A percentile compares a stretch with the other conserved stretches of the same genome.
Conservation (phyloP, 257 asterid species). For the Anisodus acutangulus region DNA sequence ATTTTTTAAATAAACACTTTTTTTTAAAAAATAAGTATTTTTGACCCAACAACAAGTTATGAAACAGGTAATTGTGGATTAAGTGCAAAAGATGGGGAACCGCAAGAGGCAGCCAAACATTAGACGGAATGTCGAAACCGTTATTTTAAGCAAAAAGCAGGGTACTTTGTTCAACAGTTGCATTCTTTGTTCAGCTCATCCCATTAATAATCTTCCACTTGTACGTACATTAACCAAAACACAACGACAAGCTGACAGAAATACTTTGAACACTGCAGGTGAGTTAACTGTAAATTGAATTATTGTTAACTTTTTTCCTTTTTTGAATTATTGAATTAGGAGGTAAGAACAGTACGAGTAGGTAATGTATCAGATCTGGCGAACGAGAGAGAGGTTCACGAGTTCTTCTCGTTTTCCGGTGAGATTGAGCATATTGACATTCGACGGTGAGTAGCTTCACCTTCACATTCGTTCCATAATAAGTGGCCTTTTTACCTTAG, state of each 20-base stretch:
- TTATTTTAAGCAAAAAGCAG: not conserved
- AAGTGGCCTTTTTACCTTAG: too few relatives aligned
- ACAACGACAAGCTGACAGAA: slow-evolving; percentile 32
- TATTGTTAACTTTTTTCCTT: not conserved
- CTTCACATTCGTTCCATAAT: too few relatives aligned
- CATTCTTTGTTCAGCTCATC: not conserved
- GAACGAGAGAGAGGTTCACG: slow-evolving; percentile 84
- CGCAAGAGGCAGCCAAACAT: not conserved
- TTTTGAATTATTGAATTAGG: not conserved
- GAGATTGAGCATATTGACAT: slow-evolving; percentile 86
- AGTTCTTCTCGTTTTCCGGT: slow-evolving; percentile 96
- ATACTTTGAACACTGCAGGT: slow-evolving; percentile 58
- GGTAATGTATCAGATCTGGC: slow-evolving; percentile 87
- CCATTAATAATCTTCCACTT: not conserved
- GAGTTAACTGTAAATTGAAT: slow-evolving; percentile 24
- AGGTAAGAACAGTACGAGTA: slow-evolving; percentile 68
- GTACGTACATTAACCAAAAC: not conserved
- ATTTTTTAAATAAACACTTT: too few relatives aligned
- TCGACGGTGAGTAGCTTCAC: slow-evolving; percentile 49
- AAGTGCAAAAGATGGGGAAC: too few relatives aligned
- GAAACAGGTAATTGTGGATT: too few relatives aligned
- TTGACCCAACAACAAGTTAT: too few relatives aligned
- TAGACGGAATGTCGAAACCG: not conserved
- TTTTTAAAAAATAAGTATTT: too few relatives aligned
- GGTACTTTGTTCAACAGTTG: not conserved